A percentile compares a stretch with the other conserved stretches of the same genome.
These are phyloP conservation scores for Fusarium sp. DNA, from an alignment of 2,329 filamentous ascomycete species.

Conservation along the genomic window DNA sequence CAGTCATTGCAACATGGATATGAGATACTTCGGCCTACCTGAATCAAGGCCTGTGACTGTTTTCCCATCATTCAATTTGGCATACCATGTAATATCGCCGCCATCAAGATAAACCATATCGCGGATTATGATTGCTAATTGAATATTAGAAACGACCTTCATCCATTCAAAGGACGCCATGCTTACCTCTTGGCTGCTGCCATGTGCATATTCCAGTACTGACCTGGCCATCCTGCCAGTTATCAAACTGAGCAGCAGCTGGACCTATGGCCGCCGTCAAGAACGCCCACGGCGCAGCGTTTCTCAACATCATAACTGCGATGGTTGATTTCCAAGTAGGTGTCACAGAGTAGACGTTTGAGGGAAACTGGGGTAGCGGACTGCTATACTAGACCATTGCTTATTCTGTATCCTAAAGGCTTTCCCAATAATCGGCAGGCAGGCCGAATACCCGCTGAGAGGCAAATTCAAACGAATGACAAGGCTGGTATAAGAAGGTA, in stretches of 20 bases:
- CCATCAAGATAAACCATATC: conserved; percentile 76
- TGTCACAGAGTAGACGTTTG: conserved; percentile 18
- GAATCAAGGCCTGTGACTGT: conserved; percentile 47
- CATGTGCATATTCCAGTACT: conserved; percentile 71
- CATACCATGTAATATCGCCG: conserved; percentile 65
- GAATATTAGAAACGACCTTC: conserved; percentile 33
- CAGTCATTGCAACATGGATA: background rate
- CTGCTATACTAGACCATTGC: conserved; percentile 40
- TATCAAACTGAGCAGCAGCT: conserved; percentile 54
- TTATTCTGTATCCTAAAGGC: conserved; percentile 17
- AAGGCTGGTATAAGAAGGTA: conserved; percentile 19
- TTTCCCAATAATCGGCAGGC: conserved; percentile 1
- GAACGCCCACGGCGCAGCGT: conserved; percentile 24
- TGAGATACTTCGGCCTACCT: conserved; percentile 52
- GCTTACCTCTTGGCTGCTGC: conserved; percentile 58
- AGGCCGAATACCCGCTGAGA: conserved; percentile 4
- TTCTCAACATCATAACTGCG: conserved; percentile 34
- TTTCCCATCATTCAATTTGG: conserved; percentile 59
- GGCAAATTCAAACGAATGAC: conserved; percentile 1
- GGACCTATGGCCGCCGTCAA: conserved; percentile 29
- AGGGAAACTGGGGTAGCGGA: conserved; percentile 28
- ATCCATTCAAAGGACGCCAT: background rate
- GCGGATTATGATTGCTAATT: conserved; percentile 65
- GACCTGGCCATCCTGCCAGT: conserved; percentile 63
- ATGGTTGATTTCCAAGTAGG: conserved; percentile 9